Percentiles rank a stretch among this genome's conserved stretches.
phyloP scores from a whole-genome alignment of 768 basidiomycete species.

The Mycena leptocephala region DNA sequence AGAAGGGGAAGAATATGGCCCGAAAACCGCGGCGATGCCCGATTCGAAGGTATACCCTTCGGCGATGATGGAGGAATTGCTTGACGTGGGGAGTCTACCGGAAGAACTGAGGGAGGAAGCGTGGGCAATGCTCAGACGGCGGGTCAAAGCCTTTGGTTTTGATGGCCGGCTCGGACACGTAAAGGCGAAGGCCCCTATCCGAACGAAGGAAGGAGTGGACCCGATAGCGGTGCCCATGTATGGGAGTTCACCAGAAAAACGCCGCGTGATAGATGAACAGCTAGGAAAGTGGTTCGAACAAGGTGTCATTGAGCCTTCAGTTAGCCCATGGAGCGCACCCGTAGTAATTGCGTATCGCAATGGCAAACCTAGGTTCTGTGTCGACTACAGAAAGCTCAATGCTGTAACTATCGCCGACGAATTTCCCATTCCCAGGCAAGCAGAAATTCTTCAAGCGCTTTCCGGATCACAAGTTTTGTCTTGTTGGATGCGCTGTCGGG shows the following conservation, averaged over 20 bases:
- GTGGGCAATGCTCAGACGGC: neutral
- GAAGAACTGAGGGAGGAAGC: neutral
- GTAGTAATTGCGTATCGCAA: neutral
- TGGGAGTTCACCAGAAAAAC: slow-evolving; percentile 10
- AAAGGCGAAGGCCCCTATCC: neutral
- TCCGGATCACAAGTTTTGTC: neutral
- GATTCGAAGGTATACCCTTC: neutral
- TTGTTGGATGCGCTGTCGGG: neutral
- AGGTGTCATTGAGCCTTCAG: neutral
- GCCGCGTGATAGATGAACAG: no score
- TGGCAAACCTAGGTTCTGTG: neutral
- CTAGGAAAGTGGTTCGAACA: neutral
- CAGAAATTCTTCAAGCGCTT: neutral
- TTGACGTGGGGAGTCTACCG: neutral
- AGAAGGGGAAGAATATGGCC: neutral
- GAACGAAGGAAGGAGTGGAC: neutral
- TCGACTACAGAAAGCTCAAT: neutral
- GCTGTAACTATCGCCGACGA: neutral
- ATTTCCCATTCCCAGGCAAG: neutral
- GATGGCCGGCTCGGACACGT: neutral
- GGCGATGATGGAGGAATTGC: neutral
- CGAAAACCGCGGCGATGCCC: neutral
- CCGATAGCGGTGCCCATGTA: no score
- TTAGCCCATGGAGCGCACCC: neutral
- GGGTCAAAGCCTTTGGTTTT: no score